phyloP scores from a whole-genome alignment of 192 early-diverging fungal genomes.

The Coemansia sp. region DNA sequence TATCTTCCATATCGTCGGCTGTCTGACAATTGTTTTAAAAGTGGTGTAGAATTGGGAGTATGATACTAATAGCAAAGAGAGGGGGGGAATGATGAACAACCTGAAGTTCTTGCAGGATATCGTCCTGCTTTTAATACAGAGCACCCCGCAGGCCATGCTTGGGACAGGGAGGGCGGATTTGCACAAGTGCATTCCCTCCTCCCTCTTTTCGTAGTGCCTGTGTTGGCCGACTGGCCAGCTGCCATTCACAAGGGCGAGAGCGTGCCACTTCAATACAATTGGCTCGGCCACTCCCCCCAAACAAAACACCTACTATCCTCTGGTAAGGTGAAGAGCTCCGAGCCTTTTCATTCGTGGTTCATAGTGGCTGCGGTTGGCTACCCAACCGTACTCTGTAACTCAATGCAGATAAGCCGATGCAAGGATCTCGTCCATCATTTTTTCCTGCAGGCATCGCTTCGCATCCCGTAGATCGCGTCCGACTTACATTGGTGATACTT shows the following conservation, averaged over 20 bases:
- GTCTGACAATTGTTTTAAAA: not conserved
- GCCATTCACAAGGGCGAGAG: not conserved
- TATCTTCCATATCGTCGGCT: not conserved
- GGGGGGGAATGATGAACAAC: not conserved
- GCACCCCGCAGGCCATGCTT: not conserved
- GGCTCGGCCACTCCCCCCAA: not conserved
- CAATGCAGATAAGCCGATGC: not conserved
- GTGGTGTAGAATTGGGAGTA: not conserved
- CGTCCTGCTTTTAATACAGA: not conserved
- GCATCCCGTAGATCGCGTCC: not conserved
- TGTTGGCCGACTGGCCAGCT: not conserved
- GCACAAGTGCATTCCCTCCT: not conserved
- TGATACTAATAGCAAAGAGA: not conserved
- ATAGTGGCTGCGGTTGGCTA: not conserved
- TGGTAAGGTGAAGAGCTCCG: not conserved
- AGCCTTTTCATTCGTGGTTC: not conserved
- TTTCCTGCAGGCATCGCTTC: not conserved
- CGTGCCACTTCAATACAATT: not conserved
- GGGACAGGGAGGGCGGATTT: not conserved
- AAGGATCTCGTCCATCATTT: not conserved
- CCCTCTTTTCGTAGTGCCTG: not conserved
- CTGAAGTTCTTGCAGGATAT: not conserved
- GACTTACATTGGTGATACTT: not conserved
- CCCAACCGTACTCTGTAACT: not conserved
- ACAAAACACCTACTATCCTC: not conserved